Evolutionary conservation across 371 early-diverging fungal genomes (phyloP).

Genomic region (Circinella umbellata): DNA sequence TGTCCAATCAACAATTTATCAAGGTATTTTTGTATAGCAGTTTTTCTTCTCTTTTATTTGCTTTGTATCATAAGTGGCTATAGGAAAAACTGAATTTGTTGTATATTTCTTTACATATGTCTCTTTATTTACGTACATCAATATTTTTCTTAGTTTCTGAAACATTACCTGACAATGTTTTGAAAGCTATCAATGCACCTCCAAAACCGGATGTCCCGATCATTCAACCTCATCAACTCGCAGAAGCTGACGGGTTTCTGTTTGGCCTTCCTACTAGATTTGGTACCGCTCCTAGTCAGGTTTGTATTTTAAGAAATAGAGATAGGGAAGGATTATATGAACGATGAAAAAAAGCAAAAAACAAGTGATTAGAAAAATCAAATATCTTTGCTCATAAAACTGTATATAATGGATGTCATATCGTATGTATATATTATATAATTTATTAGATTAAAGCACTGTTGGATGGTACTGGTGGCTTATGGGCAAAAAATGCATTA

Average conservation of each 20-base stretch:
- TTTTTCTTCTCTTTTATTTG: neutral
- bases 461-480: slow-evolving; percentile 67
- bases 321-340: neutral
- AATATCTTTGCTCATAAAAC: too few species aligned
- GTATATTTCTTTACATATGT: neutral
- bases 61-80: neutral
- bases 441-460: slow-evolving; percentile 24
- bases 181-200: slow-evolving; percentile 69
- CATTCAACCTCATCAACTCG: slow-evolving; percentile 58
- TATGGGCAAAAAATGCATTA: slow-evolving; percentile 68
- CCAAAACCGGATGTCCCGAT: slow-evolving; percentile 61
- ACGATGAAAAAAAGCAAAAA: slow-evolving; percentile 44
- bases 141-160: slow-evolving; percentile 49
- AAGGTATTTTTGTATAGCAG: slow-evolving; percentile 28
- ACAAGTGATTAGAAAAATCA: slow-evolving; percentile 15
- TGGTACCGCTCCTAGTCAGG: slow-evolving; percentile 66
- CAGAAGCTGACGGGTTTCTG: slow-evolving; percentile 72
- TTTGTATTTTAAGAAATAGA: neutral
- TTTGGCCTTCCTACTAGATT: slow-evolving; percentile 65
- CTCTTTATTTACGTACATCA: neutral
- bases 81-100: neutral
- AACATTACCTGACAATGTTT: slow-evolving; percentile 63
- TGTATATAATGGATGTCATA: too few species aligned
- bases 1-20: slow-evolving; percentile 71
- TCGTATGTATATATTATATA: neutral